Base-by-base conservation (phyloP, 2,329 filamentous ascomycete species). In the Dendrostoma leiphaemia region DNA sequence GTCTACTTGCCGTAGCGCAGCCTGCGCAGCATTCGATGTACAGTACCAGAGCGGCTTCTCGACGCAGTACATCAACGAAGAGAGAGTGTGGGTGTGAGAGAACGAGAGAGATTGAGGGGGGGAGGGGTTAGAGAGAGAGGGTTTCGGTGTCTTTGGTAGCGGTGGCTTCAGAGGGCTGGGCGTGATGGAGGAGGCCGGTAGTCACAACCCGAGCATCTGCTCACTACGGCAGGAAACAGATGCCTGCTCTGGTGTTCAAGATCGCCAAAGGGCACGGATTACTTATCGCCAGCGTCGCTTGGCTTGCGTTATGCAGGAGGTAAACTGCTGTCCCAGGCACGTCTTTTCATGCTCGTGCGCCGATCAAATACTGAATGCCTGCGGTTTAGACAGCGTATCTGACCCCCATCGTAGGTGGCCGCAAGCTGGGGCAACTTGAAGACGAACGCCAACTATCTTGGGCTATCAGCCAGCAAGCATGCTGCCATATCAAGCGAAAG, bases 231-330 rank as follows among this genome's bases (percentile, higher is more conserved):
- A 82, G 45, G 71, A 74, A n/a, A 6, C 85, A 90, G 60, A 68
- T 78, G 58, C 77, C 73, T 59, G 62, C 69, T 48, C 72, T 69
- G 12, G 67, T 80, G 31, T 74, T 79, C 75, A 75, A 67, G 26
- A 77, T 88, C 43, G 76, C 77, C 44, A 60, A 62, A 23, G 70
- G 71, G 56, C 75, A 75, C 60, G 66, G 67, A 57, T 75, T 72
- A 2, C 60, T 67, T 49, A 69, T 78, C 59, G 78, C 75, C 15
- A 75, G 74, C 57, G 67, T 80, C 53, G 88, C 88, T 70, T 91
- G 23, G 88, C 88, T 2, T 91, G 91, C 64, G 83, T 91, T 13
- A 80, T 89, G 77, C 79, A 83, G 60, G 90, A 91, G 48, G 48
- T 43, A 31, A 34, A 21, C 4, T 15, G 26, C 5, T 17, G 10